phyloP scores from a whole-genome alignment of 164 flowering plant genomes.

The Aristolochia contorta region DNA sequence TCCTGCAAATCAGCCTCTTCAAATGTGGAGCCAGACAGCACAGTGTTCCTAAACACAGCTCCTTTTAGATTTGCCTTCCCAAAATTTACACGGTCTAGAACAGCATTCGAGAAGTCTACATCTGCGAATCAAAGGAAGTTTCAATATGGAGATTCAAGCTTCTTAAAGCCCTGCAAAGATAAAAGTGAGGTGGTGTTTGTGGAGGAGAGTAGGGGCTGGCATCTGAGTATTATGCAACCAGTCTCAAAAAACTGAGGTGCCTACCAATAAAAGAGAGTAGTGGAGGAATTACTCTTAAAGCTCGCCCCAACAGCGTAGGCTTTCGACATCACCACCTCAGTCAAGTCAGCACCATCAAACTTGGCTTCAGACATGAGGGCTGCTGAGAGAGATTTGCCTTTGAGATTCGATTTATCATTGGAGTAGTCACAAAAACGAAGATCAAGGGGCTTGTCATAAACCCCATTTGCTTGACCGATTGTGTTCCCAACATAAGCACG shows the following conservation, averaged over 20 bases:
- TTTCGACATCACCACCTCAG: conserved; percentile 97
- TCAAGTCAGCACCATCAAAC: conserved; percentile 98
- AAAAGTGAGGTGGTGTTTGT: not conserved
- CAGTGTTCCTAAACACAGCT: conserved; percentile 70
- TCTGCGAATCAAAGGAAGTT: conserved; percentile 27
- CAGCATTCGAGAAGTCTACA: conserved; percentile 77
- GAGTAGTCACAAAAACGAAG: conserved; percentile 90
- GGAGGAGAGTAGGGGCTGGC: too few species aligned
- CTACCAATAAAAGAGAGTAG: not conserved
- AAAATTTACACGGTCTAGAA: conserved; percentile 78
- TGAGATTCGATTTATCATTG: conserved; percentile 80
- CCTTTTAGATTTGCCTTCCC: conserved; percentile 79
- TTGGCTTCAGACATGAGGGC: conserved; percentile 95
- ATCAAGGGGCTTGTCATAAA: conserved; percentile 87
- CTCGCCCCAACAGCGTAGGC: conserved; percentile 99
- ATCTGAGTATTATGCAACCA: too few species aligned
- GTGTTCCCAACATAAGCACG: conserved; percentile 92
- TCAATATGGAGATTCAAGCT: not conserved
- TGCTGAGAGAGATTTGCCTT: conserved; percentile 88
- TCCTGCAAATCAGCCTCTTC: conserved; percentile 57
- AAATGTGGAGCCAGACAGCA: conserved; percentile 83
- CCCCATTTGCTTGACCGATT: conserved; percentile 98
- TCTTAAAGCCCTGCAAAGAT: not conserved
- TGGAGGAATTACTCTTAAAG: conserved; percentile 57
- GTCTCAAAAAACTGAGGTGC: too few species aligned